phyloP scores from a whole-genome alignment of 257 asterid genomes.

The Ligustrum vulgare region DNA sequence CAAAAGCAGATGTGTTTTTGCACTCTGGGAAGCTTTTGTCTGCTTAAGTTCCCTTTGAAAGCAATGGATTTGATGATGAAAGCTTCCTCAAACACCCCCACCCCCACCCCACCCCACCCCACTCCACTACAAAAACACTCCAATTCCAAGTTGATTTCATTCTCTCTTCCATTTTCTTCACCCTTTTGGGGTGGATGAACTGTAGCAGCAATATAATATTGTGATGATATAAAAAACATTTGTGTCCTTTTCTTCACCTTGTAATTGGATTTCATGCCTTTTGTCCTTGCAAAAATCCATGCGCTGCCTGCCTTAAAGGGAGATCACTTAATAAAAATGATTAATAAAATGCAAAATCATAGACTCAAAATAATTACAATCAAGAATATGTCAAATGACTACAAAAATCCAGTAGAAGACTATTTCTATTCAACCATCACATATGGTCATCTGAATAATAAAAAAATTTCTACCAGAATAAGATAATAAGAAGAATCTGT shows the following conservation, averaged over 20 bases:
- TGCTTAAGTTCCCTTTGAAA: constrained; percentile 35
- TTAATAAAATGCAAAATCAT: constrained; percentile 18
- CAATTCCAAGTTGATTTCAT: not conserved
- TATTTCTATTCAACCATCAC: constrained; percentile 15
- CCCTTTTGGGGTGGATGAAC: constrained; percentile 13
- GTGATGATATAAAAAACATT: not conserved
- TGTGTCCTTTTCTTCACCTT: constrained; percentile 22
- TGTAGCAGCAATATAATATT: constrained; percentile 3
- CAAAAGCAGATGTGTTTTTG: constrained; percentile 31
- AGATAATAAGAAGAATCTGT: constrained; percentile 7
- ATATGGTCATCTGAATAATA: not conserved
- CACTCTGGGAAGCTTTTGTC: constrained; percentile 51
- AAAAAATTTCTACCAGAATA: not conserved
- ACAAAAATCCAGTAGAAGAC: constrained; percentile 19
- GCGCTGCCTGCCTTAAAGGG: constrained; percentile 34
- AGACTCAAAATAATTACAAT: constrained; percentile 2
- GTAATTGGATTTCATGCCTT: constrained; percentile 34
- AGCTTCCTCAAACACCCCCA: not conserved
- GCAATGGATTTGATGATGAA: constrained; percentile 27
- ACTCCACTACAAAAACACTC: not conserved
- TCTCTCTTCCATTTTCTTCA: constrained; percentile 16
- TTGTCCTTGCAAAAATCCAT: constrained; percentile 37
- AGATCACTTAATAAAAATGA: constrained; percentile 12
- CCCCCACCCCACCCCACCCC: not conserved
- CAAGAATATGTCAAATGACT: constrained; percentile 4